Conservation (phyloP, 2,329 filamentous ascomycete species). For the Penicillium expansum region DNA sequence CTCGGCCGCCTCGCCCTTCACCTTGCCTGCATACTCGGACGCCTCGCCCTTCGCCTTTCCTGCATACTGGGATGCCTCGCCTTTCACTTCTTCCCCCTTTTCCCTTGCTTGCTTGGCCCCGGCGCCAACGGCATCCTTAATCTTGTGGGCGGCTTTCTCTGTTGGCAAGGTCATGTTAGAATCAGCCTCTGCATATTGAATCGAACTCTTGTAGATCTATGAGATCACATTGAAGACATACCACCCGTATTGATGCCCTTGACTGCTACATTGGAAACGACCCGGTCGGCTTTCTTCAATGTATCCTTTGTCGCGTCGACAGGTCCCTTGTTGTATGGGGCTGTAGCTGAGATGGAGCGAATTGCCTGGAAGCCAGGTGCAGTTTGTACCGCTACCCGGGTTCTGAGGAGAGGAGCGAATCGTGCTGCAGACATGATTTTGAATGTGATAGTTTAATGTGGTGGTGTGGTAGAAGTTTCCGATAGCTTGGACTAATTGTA, state of each 20-base stretch:
- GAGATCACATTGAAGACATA: constrained; percentile 39
- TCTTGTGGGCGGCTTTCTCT: constrained; percentile 53
- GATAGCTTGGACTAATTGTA: background rate
- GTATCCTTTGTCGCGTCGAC: constrained; percentile 58
- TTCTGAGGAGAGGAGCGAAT: constrained; percentile 27
- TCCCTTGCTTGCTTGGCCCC: constrained; percentile 49
- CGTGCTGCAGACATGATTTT: constrained; percentile 30
- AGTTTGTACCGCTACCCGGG: constrained; percentile 16
- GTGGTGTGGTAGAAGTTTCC: background rate
- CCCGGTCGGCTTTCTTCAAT: constrained; percentile 56
- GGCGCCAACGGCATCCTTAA: constrained; percentile 43
- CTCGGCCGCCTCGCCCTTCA: constrained; percentile 31
- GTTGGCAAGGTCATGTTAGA: constrained; percentile 4
- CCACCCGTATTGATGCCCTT: constrained; percentile 63
- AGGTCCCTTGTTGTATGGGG: constrained; percentile 49
- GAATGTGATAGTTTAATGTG: background rate
- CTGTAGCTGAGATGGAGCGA: constrained; percentile 53
- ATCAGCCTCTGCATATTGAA: background rate
- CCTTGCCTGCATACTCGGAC: constrained; percentile 51
- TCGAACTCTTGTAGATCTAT: background rate
- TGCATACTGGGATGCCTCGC: constrained; percentile 28
- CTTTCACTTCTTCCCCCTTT: constrained; percentile 38
- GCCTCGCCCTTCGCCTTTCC: constrained; percentile 36
- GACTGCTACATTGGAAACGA: constrained; percentile 55
- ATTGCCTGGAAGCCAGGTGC: constrained; percentile 18